Percentiles rank a stretch among this genome's conserved stretches.
These are phyloP conservation scores for Microascus cirrosus DNA, from an alignment of 2,329 filamentous ascomycete species.

Conservation along the genomic window DNA sequence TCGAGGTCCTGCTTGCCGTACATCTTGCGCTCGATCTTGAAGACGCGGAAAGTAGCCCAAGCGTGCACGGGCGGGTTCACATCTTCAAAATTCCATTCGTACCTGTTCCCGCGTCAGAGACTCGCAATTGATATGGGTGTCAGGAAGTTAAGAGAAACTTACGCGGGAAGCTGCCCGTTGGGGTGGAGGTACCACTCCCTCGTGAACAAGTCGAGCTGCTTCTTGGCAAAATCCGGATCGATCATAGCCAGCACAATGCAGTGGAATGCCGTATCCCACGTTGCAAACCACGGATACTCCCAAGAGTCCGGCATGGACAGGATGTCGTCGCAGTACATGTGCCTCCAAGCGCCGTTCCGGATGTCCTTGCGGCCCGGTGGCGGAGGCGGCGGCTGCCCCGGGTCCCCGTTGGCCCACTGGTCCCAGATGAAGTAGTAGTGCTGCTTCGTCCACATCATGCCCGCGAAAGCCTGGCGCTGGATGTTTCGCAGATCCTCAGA, in stretches of 20 bases:
- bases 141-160: slow-evolving; percentile 20
- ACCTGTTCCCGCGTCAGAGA: slow-evolving; percentile 26
- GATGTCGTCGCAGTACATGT: slow-evolving; percentile 90
- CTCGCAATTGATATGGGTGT: background rate
- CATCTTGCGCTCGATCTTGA: slow-evolving; percentile 97
- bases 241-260: slow-evolving; percentile 95
- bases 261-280: slow-evolving; percentile 96
- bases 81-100: slow-evolving; percentile 96
- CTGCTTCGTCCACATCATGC: slow-evolving; percentile 99
- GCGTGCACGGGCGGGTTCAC: slow-evolving; percentile 95
- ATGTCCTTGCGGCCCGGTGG: slow-evolving; percentile 69
- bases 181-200: slow-evolving; percentile 99
- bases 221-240: slow-evolving; percentile 95
- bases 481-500: slow-evolving; percentile 88
- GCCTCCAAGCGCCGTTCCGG: slow-evolving; percentile 84
- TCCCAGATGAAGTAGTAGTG: slow-evolving; percentile 97
- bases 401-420: slow-evolving; percentile 93
- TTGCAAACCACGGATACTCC: slow-evolving; percentile 97
- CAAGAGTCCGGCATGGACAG: slow-evolving; percentile 97
- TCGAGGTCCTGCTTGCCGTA: slow-evolving; percentile 91
- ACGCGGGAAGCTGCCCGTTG: slow-evolving; percentile 87
- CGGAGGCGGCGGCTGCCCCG: slow-evolving; percentile 67
- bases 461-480: slow-evolving; percentile 84
- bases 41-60: slow-evolving; percentile 89
- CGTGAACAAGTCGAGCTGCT: slow-evolving; percentile 91